A percentile compares a stretch with the other conserved stretches of the same genome.
phyloP scores from a whole-genome alignment of 2,329 filamentous ascomycete species.

The Colletotrichum tofieldiae region DNA sequence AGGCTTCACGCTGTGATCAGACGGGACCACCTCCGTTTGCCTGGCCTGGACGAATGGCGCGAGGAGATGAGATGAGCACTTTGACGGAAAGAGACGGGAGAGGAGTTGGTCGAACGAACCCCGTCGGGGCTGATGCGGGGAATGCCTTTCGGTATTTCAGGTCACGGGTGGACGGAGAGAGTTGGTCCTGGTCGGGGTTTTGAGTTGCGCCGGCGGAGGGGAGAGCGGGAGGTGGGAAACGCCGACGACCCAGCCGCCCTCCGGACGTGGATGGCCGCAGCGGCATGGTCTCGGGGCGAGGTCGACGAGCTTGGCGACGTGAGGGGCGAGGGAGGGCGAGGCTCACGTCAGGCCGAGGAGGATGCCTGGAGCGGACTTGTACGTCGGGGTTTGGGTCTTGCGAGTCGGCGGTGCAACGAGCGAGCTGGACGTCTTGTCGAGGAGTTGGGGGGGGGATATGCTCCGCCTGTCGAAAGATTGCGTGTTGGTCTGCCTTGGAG shows the following conservation, averaged over 20 bases:
- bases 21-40: background rate
- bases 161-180: background rate
- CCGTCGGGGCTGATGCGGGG: too few species aligned
- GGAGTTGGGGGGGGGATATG: too few species aligned
- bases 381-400: too few species aligned
- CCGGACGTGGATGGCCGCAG: background rate
- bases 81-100: background rate
- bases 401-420: too few species aligned
- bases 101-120: background rate
- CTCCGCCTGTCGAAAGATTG: too few species aligned
- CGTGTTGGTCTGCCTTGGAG: too few species aligned
- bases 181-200: constrained; percentile 5
- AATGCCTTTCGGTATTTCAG: background rate
- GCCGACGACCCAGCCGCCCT: too few species aligned
- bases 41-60: background rate
- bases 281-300: background rate
- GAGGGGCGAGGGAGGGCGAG: too few species aligned
- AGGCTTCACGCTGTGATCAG: constrained; percentile 3
- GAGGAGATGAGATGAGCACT: background rate
- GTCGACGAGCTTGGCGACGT: too few species aligned
- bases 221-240: background rate
- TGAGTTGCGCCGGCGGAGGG: constrained; percentile 23
- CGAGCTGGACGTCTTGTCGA: too few species aligned
- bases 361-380: too few species aligned
- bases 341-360: too few species aligned